Conservation (phyloP, 805 yeast species). For the Lachancea meyersii region DNA sequence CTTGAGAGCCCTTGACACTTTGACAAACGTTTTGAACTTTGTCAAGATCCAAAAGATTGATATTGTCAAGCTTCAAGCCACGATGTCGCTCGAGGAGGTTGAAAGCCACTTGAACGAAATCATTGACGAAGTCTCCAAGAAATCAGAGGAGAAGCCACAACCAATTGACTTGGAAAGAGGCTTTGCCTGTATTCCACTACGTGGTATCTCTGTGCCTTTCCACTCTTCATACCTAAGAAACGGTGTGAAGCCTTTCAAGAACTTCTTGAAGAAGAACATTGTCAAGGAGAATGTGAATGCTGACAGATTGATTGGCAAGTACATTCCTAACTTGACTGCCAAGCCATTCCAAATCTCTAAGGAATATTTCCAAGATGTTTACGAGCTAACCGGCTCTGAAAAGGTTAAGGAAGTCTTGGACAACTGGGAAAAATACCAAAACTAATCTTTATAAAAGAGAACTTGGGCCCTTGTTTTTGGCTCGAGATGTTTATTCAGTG, state of each 20-base stretch:
- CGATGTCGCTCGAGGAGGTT: slow-evolving; percentile 80
- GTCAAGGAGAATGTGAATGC: slow-evolving; percentile 94
- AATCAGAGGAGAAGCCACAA: slow-evolving; percentile 83
- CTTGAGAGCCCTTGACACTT: slow-evolving; percentile 86
- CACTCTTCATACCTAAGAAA: slow-evolving; percentile 97
- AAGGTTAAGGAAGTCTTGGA: slow-evolving; percentile 86
- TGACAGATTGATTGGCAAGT: slow-evolving; percentile 85
- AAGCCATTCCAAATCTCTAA: slow-evolving; percentile 92
- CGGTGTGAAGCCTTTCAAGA: slow-evolving; percentile 98
- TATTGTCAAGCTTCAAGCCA: slow-evolving; percentile 77
- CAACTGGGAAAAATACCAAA: slow-evolving; percentile 85
- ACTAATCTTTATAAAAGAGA: slow-evolving; percentile 7
- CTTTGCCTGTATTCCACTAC: slow-evolving; percentile 94
- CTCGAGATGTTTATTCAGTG: background rate
- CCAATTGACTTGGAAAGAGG: slow-evolving; percentile 98
- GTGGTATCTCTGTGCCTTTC: slow-evolving; percentile 99
- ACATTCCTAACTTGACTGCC: slow-evolving; percentile 98
- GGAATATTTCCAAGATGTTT: slow-evolving; percentile 96
- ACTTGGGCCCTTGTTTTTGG: background rate
- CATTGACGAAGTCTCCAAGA: slow-evolving; percentile 75
- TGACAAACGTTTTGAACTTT: slow-evolving; percentile 88
- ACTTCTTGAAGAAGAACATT: slow-evolving; percentile 92
- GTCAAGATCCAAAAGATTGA: slow-evolving; percentile 92
- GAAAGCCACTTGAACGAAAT: slow-evolving; percentile 84
- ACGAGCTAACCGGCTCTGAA: slow-evolving; percentile 82